Base-by-base conservation (phyloP, 495 filamentous ascomycete species). In the Viridothelium virens region DNA sequence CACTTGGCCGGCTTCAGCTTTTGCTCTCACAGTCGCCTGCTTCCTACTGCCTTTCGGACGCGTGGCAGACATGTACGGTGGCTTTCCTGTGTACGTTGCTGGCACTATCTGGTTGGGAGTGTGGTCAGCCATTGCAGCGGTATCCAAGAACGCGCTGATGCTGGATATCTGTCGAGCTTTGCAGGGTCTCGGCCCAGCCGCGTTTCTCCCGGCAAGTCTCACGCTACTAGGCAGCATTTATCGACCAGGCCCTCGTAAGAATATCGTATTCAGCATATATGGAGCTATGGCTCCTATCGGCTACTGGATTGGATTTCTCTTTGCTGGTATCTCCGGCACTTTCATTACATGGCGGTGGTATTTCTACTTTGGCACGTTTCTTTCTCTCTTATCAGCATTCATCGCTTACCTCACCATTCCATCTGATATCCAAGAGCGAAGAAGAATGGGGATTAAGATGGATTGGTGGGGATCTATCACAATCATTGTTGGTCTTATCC, bases 241-340 rank as follows among this genome's bases (percentile, higher is more conserved):
- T 71, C 82, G 91, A 6, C 91, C 91, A 0, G 91, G 91, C 0
- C 90, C 90, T 6, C 79, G 91, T 11, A 96, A 96, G 77, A 96
- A 96, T 70, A 68, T 94, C 14, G 84, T 94, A 0, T 96, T 95
- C 73, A 85, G 86, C 53, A 75, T 94, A 0, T 95, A 93, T 74
- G 89, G 91, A 1, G 89, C 87, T 0, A 86, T 85, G 67, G 90
- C 91, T 0, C 86, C 87, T 0, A 68, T 92, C 0, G 91, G 91
- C 0, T 95, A 96, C 77, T 95, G 90, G 69, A 71, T 84, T 9
- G 91, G 91, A 1, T 90, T 95, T 56, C 90, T 94, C 73, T 84
- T 91, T 62, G 89, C 90, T 5, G 91, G 91, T 0, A 61, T 69
- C 2, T 80, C 83, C 2, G 86, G 82, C 3, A 79, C 91, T 66